These are phyloP conservation scores for Blechomonas ayalai DNA, from an alignment of 208 protist species.

Conservation along the genomic window DNA sequence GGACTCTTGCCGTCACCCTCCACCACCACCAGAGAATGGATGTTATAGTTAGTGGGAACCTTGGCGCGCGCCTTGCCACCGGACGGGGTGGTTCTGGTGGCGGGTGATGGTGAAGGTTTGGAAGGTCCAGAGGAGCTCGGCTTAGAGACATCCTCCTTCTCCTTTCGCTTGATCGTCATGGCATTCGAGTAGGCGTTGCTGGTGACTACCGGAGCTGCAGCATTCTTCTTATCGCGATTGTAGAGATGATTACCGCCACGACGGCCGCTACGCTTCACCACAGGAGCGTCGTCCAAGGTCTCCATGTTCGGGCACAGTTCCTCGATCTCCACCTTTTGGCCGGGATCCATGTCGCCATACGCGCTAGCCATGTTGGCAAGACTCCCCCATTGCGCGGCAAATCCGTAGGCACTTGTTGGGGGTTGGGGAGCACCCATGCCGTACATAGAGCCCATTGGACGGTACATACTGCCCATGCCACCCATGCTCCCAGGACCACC, in stretches of 20 bases:
- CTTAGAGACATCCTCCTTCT: conserved; percentile 3
- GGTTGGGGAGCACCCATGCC: conserved; percentile 13
- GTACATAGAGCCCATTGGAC: conserved; percentile 18
- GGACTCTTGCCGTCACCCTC: conserved; percentile 19
- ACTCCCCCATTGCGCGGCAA: conserved; percentile 54
- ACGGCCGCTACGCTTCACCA: conserved; percentile 51
- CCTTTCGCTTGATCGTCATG: conserved; percentile 40
- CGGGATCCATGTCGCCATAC: conserved; percentile 13
- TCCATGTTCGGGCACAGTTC: conserved; percentile 50
- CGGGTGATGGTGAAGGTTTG: conserved; percentile 3
- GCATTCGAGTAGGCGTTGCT: conserved; percentile 24
- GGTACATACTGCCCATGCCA: conserved; percentile 16
- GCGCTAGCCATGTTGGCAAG: conserved; percentile 35
- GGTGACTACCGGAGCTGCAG: conserved; percentile 13
- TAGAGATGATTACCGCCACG: conserved; percentile 64
- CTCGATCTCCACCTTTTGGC: conserved; percentile 19
- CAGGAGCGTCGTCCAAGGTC: conserved; percentile 32
- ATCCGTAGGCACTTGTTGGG: conserved; percentile 37
- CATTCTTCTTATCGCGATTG: conserved; percentile 41
- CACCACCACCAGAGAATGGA: conserved; percentile 64
- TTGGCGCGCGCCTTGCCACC: conserved; percentile 30
- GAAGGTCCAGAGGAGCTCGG: not conserved
- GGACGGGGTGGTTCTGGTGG: conserved; percentile 5
- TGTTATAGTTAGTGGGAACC: conserved; percentile 61
- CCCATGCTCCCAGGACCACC: conserved; percentile 7